Percentiles rank a stretch among this genome's conserved stretches.
Conservation (phyloP, 1,284 basidiomycete species). For the Moesziomyces sp. region DNA sequence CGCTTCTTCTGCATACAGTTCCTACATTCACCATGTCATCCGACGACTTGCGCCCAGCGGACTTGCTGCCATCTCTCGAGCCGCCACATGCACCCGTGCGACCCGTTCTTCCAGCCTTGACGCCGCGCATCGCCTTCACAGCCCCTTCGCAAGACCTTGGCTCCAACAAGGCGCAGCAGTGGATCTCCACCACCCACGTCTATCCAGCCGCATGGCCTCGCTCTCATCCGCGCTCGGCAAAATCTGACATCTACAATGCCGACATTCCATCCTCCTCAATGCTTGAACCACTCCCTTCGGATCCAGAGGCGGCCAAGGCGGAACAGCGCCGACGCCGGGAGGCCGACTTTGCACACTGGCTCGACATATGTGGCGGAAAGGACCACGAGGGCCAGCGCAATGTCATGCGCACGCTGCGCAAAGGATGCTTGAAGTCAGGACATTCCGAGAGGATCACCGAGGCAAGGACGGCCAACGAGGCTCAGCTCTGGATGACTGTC, state of each 20-base stretch:
- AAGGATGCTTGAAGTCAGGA: conserved; percentile 8
- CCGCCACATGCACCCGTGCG: conserved; percentile 11
- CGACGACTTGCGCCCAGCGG: conserved; percentile 21
- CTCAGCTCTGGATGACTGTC: conserved; percentile 43
- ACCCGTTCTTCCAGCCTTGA: conserved; percentile 14
- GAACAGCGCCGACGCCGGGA: conserved; percentile 42
- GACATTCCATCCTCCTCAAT: conserved; percentile 20
- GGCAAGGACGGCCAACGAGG: conserved; percentile 33
- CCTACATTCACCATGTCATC: conserved; percentile 16
- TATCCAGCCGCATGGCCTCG: conserved; percentile 79
- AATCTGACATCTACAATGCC: conserved; percentile 40
- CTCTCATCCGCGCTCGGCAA: conserved; percentile 58
- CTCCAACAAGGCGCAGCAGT: conserved; percentile 62
- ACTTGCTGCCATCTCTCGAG: conserved; percentile 33
- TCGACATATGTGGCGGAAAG: conserved; percentile 16
- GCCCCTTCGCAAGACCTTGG: conserved; percentile 32
- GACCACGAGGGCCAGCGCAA: conserved; percentile 15
- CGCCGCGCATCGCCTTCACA: conserved; percentile 35
- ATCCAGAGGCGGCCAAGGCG: conserved; percentile 35
- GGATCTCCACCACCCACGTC: conserved; percentile 75
- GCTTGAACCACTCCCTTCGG: conserved; percentile 22
- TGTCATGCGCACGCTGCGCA: conserved; percentile 22
- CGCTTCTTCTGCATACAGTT: neutral
- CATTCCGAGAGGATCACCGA: conserved; percentile 29
- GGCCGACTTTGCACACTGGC: conserved; percentile 36